phyloP scores from a whole-genome alignment of 1,284 basidiomycete genomes.

The Filobasidium uniguttulatum region DNA sequence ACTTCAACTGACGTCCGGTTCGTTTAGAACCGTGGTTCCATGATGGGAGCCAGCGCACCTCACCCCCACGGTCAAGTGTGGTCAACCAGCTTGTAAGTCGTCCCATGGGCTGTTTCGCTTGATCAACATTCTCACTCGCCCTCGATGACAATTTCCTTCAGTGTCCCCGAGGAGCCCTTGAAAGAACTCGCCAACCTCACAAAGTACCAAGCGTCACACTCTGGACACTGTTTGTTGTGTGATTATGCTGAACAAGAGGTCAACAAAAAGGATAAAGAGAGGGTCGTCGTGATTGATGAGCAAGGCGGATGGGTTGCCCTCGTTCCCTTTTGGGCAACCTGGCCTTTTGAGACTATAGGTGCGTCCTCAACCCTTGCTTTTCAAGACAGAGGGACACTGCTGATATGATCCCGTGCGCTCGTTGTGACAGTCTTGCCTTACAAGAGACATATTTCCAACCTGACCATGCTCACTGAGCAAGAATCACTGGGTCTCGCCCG shows the following conservation, averaged over 20 bases:
- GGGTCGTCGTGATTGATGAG: constrained; percentile 50
- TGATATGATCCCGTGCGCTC: not conserved
- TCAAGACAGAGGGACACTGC: constrained; percentile 4
- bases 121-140: not conserved
- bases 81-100: constrained; percentile 50
- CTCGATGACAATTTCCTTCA: not conserved
- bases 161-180: constrained; percentile 54
- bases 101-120: not conserved
- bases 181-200: constrained; percentile 49
- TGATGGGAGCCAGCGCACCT: constrained; percentile 94
- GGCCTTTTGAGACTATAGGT: constrained; percentile 85
- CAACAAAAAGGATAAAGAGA: constrained; percentile 37
- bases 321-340: constrained; percentile 92
- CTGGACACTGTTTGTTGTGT: constrained; percentile 51
- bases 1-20: not conserved
- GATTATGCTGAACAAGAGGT: constrained; percentile 70
- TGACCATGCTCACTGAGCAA: constrained; percentile 47
- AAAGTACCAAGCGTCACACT: constrained; percentile 41
- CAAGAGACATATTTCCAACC: constrained; percentile 57
- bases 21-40: constrained; percentile 73
- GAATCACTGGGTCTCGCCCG: constrained; percentile 55
- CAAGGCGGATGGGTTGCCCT: constrained; percentile 73
- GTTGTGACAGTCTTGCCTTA: constrained; percentile 54
- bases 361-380: constrained; percentile 18
- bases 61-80: constrained; percentile 92